These are phyloP conservation scores for Holtermannia corniformis DNA, from an alignment of 768 basidiomycete species.

Conservation along the genomic window DNA sequence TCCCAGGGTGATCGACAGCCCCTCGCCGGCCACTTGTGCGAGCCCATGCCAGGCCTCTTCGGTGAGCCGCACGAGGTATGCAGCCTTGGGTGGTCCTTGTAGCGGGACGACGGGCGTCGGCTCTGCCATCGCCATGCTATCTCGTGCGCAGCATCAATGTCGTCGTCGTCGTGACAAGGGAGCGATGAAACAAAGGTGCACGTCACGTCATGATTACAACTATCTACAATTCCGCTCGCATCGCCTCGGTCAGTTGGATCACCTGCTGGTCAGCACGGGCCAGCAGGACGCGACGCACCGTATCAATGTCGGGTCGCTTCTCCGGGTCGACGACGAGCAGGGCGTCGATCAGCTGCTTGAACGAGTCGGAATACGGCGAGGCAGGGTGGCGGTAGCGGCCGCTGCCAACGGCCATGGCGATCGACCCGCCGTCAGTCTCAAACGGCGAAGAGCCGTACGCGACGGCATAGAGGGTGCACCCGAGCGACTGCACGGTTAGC, in stretches of 20 bases:
- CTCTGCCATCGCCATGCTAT: background rate
- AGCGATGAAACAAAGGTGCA: background rate
- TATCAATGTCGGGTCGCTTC: conserved; percentile 73
- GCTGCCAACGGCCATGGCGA: conserved; percentile 93
- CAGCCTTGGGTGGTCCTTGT: conserved; percentile 7
- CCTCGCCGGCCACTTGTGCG: conserved; percentile 1
- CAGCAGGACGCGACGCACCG: conserved; percentile 10
- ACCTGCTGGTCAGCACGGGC: conserved; percentile 46
- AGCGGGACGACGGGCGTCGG: no score
- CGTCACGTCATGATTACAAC: background rate
- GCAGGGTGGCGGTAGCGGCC: conserved; percentile 82
- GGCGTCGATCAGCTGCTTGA: conserved; percentile 59
- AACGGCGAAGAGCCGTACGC: conserved; percentile 95
- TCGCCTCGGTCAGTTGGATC: conserved; percentile 24
- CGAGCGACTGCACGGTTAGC: conserved; percentile 60
- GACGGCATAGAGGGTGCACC: conserved; percentile 87
- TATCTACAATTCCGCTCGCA: background rate
- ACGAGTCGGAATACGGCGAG: conserved; percentile 45
- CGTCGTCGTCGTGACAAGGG: background rate
- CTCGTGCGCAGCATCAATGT: background rate
- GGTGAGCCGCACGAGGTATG: conserved; percentile 22
- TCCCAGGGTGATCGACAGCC: conserved; percentile 5
- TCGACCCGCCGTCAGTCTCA: conserved; percentile 92
- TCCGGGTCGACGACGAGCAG: conserved; percentile 76
- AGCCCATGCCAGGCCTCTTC: conserved; percentile 21